These are phyloP conservation scores for Trichophyton benhamiae DNA, from an alignment of 2,329 filamentous ascomycete species.

Conservation along the genomic window DNA sequence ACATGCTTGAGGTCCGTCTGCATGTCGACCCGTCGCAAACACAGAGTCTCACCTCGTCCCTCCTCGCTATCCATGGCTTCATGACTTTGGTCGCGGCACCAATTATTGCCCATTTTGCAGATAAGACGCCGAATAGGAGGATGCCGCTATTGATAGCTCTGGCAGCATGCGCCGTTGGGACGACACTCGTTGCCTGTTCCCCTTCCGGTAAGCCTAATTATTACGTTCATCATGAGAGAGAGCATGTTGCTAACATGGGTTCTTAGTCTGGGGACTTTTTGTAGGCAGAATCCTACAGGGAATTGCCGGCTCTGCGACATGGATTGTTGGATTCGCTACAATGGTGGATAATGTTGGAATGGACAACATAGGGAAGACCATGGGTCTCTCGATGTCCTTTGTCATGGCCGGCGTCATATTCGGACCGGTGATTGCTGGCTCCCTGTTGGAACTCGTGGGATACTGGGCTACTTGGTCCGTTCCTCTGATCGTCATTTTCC, in stretches of 20 bases:
- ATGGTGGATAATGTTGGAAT: background rate
- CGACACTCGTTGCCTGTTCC: conserved; percentile 1
- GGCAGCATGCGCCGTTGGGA: conserved; percentile 18
- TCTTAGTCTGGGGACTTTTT: background rate
- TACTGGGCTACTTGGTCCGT: background rate
- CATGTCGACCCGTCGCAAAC: conserved; percentile 16
- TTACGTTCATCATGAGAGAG: no score
- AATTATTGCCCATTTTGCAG: conserved; percentile 18
- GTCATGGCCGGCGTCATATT: background rate
- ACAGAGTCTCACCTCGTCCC: conserved; percentile 17
- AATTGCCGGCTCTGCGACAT: background rate
- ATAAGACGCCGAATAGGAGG: conserved; percentile 16
- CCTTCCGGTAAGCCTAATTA: background rate
- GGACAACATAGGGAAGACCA: background rate
- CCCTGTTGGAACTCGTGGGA: background rate
- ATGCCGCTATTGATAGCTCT: conserved; percentile 19
- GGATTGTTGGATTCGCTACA: background rate
- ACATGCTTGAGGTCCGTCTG: conserved; percentile 20
- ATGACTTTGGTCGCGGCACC: conserved; percentile 17
- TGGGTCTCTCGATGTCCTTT: background rate
- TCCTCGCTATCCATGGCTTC: conserved; percentile 19
- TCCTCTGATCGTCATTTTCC: background rate
- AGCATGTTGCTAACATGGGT: no score
- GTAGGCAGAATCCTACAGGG: background rate
- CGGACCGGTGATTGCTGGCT: background rate